phyloP scores from a whole-genome alignment of 331 rosid species.

The Spiraea crenata region DNA sequence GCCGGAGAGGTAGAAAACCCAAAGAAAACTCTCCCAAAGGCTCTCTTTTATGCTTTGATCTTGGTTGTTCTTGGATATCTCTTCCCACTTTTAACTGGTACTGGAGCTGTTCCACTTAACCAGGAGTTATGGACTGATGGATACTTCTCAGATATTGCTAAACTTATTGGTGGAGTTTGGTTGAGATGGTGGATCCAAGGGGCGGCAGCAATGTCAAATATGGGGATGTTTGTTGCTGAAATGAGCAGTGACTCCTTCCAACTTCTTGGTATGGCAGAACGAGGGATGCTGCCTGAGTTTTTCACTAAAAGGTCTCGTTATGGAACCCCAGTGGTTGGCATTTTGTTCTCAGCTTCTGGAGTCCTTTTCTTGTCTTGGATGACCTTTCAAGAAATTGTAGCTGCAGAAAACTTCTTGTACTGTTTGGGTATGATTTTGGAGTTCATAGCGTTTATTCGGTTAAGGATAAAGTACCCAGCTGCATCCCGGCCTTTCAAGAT shows the following conservation, averaged over 20 bases:
- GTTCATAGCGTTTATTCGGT: conserved; percentile 64
- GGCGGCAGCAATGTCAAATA: conserved; percentile 85
- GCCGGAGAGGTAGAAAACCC: conserved; percentile 83
- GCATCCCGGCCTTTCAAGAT: conserved; percentile 73
- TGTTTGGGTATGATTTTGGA: conserved; percentile 91
- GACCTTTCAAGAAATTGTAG: conserved; percentile 83
- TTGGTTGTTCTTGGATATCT: conserved; percentile 73
- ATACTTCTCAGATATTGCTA: conserved; percentile 71
- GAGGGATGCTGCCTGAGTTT: conserved; percentile 82
- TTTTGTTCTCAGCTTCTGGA: conserved; percentile 86
- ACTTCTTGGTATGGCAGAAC: conserved; percentile 23
- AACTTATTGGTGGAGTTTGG: conserved; percentile 82
- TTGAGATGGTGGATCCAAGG: conserved; percentile 89
- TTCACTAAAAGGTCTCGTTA: conserved; percentile 66
- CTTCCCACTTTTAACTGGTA: conserved; percentile 71
- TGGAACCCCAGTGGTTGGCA: conserved; percentile 80
- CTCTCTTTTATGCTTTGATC: conserved; percentile 26
- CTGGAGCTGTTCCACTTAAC: conserved; percentile 1
- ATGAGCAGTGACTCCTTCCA: conserved; percentile 41
- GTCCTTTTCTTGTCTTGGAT: conserved; percentile 72
- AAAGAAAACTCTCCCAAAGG: conserved; percentile 66
- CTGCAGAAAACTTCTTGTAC: conserved; percentile 86
- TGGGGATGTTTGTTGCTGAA: conserved; percentile 96
- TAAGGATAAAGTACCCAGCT: conserved; percentile 61
- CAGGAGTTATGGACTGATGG: conserved; percentile 73